Evolutionary conservation across 495 filamentous ascomycete genomes (phyloP).

Genomic region (Evernia prunastri): DNA sequence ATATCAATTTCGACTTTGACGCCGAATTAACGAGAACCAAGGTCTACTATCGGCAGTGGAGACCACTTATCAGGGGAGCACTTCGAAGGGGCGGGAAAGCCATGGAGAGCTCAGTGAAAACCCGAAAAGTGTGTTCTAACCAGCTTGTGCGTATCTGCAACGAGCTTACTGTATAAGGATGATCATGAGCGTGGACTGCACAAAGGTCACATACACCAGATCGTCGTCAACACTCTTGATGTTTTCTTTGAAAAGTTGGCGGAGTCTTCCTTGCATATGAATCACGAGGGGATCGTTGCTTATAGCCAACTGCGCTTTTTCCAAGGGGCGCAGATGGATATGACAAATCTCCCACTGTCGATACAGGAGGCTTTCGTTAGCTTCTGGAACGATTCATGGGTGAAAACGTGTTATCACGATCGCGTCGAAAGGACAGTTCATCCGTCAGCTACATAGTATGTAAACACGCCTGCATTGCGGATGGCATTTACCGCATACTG

Average conservation of each 20-base stretch:
- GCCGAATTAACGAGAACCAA: not conserved
- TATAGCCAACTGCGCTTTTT: no score
- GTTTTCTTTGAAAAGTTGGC: not conserved
- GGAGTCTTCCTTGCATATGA: not conserved
- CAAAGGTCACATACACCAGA: not conserved
- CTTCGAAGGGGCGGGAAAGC: not conserved
- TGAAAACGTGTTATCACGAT: not conserved
- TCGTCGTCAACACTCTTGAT: not conserved
- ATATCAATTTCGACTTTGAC: conserved; percentile 10
- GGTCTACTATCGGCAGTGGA: conserved; percentile 13
- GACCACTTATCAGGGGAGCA: conserved; percentile 1
- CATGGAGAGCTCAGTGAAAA: not conserved
- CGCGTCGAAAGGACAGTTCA: not conserved
- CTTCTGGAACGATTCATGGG: not conserved
- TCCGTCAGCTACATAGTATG: conserved; percentile 1
- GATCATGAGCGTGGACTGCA: not conserved
- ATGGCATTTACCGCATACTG: not conserved
- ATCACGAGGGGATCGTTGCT: not conserved
- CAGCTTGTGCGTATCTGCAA: not conserved
- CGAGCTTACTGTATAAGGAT: not conserved
- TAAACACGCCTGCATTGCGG: not conserved
- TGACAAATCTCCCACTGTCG: no score
- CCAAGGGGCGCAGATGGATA: no score
- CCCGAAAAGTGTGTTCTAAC: not conserved
- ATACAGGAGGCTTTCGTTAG: not conserved